A percentile compares a stretch with the other conserved stretches of the same genome.
Conservation (phyloP, 176 grass and related monocot species). For the Cenchrus purpureus region DNA sequence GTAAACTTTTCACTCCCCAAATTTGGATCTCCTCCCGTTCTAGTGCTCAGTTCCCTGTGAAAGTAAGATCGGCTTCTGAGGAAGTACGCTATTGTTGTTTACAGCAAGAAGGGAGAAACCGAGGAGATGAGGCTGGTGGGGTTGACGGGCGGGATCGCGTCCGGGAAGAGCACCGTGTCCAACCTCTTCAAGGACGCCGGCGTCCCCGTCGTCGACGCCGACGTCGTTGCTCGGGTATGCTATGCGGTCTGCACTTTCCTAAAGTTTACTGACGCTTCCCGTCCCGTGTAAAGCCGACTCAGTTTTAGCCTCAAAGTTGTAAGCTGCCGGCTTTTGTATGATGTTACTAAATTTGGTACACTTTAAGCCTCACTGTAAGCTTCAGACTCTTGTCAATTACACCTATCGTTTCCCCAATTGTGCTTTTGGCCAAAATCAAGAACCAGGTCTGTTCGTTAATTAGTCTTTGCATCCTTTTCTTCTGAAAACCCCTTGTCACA, state of each 20-base stretch:
- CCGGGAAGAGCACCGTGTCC: conserved; percentile 91
- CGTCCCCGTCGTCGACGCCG: conserved; percentile 76
- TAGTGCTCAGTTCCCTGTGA: not conserved
- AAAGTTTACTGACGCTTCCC: no score
- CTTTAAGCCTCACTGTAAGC: no score
- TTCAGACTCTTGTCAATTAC: no score
- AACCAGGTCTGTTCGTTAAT: not conserved
- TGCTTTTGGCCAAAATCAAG: not conserved
- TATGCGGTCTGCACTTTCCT: no score
- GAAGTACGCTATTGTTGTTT: no score
- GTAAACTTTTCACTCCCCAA: no score
- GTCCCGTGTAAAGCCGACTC: no score
- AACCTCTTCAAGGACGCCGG: conserved; percentile 74
- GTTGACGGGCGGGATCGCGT: conserved; percentile 77
- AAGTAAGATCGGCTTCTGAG: not conserved
- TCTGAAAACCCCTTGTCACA: not conserved
- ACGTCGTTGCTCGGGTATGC: conserved; percentile 74
- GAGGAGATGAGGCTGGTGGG: conserved; percentile 81
- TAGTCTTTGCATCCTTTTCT: not conserved
- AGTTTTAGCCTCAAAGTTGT: no score
- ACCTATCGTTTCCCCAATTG: not conserved
- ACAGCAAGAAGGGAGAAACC: not conserved
- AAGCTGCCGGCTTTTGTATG: no score
- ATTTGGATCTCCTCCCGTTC: not conserved
- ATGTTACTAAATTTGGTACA: no score